A percentile compares a stretch with the other conserved stretches of the same genome.
phyloP scores from a whole-genome alignment of 176 grass and related monocot genomes.

The Puya raimondii region DNA sequence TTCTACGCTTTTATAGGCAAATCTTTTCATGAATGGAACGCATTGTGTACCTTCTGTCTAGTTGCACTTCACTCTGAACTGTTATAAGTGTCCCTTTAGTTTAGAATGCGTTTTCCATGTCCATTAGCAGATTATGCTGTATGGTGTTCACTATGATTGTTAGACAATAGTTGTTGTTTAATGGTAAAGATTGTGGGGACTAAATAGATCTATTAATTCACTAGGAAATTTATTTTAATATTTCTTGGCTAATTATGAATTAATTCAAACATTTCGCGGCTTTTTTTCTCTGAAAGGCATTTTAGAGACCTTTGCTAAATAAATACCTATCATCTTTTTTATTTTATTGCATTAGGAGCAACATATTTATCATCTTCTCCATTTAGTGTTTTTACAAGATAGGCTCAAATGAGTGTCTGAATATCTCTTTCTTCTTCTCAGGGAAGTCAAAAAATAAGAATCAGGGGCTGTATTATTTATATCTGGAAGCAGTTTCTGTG shows the following conservation, averaged over 20 bases:
- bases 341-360: no score
- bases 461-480: conserved; percentile 77
- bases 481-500: conserved; percentile 77
- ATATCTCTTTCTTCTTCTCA: conserved; percentile 32
- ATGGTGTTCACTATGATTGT: no score
- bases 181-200: conserved; percentile 2
- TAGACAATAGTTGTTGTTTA: no score
- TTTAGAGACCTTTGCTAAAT: conserved; percentile 6
- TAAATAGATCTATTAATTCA: conserved; percentile 7
- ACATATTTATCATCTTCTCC: not conserved
- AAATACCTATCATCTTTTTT: conserved; percentile 13
- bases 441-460: conserved; percentile 65
- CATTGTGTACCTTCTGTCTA: no score
- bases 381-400: conserved; percentile 12
- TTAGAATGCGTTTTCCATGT: no score
- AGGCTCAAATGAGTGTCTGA: conserved; percentile 10
- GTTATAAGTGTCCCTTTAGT: no score
- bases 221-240: not conserved
- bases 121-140: no score
- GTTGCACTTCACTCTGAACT: no score
- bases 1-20: not conserved
- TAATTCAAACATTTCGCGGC: no score
- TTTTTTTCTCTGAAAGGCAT: not conserved
- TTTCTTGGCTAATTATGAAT: no score
- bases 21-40: not conserved